Conservation (phyloP, 139 green algal species). For the Auxenochlorella pyrenoidosa region DNA sequence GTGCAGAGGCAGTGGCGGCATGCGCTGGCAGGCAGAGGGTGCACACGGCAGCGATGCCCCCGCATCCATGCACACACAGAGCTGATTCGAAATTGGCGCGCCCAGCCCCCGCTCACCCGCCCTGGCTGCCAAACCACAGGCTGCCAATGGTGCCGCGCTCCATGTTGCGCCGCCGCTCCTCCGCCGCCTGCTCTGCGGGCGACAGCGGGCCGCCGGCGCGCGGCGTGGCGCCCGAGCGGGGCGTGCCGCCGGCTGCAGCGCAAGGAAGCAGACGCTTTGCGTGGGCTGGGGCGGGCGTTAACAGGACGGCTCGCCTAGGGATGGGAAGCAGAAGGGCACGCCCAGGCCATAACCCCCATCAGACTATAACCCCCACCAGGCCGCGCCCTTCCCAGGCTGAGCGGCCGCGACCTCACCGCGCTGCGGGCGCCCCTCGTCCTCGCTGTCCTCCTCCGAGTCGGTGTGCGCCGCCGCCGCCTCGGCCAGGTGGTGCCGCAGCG, state of each 20-base stretch:
- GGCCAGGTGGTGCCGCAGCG: constrained; percentile 19
- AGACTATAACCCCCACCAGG: no score
- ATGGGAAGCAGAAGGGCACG: no score
- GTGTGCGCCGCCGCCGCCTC: background rate
- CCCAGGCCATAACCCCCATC: no score
- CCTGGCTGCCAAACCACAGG: constrained; percentile 28
- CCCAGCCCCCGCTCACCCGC: background rate
- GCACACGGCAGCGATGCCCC: background rate
- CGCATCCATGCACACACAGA: background rate
- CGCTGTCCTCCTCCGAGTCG: background rate
- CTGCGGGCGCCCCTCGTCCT: constrained; percentile 1
- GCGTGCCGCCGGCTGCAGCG: background rate
- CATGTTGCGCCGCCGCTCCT: constrained; percentile 26
- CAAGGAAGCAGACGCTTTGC: background rate
- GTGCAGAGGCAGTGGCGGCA: no score
- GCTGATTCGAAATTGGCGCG: no score
- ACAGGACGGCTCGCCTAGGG: no score
- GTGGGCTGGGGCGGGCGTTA: no score
- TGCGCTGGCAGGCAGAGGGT: no score
- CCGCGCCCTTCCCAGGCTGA: no score
- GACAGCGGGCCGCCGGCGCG: background rate
- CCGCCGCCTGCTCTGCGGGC: constrained; percentile 5
- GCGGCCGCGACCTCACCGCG: no score
- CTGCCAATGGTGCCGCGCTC: background rate
- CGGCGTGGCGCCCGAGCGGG: background rate